Evolutionary conservation across 192 early-diverging fungal species (phyloP).

Genomic region (Coemansia sp.): DNA sequence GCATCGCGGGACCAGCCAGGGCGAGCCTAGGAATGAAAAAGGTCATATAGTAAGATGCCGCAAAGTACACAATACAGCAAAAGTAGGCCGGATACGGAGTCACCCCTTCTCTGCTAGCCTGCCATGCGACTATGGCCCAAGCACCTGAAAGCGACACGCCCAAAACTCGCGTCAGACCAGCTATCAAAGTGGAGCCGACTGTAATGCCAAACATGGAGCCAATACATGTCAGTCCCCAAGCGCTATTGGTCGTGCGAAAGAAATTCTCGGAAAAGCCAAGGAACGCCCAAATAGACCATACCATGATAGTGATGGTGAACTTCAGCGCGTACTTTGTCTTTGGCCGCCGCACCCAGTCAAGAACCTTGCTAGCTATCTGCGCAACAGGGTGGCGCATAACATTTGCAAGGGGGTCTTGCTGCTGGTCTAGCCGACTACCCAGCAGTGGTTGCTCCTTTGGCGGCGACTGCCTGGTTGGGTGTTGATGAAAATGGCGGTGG

Average conservation of each 20-base stretch:
- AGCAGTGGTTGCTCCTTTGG: neutral
- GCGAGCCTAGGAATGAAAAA: conserved; percentile 32
- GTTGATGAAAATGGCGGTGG: neutral
- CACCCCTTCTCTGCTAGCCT: conserved; percentile 17
- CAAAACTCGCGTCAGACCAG: conserved; percentile 33
- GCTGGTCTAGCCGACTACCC: neutral
- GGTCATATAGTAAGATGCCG: conserved; percentile 22
- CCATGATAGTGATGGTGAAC: conserved; percentile 46
- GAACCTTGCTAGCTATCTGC: conserved; percentile 2
- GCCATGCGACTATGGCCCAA: conserved; percentile 49
- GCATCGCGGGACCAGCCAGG: conserved; percentile 30
- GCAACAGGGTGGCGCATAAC: conserved; percentile 21
- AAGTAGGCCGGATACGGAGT: conserved; percentile 23
- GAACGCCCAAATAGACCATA: conserved; percentile 45
- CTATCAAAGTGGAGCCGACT: conserved; percentile 38
- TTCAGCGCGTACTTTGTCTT: conserved; percentile 49
- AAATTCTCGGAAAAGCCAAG: conserved; percentile 22
- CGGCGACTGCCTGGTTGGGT: neutral
- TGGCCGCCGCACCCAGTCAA: conserved; percentile 30
- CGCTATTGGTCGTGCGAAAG: conserved; percentile 22
- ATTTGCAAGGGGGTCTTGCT: conserved; percentile 15
- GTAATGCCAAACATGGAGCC: conserved; percentile 40
- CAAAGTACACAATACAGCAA: conserved; percentile 39
- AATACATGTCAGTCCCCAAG: conserved; percentile 42
- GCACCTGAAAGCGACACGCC: conserved; percentile 22